phyloP scores from a whole-genome alignment of 352 stramenopile species.

The Phytophthora citricola region DNA sequence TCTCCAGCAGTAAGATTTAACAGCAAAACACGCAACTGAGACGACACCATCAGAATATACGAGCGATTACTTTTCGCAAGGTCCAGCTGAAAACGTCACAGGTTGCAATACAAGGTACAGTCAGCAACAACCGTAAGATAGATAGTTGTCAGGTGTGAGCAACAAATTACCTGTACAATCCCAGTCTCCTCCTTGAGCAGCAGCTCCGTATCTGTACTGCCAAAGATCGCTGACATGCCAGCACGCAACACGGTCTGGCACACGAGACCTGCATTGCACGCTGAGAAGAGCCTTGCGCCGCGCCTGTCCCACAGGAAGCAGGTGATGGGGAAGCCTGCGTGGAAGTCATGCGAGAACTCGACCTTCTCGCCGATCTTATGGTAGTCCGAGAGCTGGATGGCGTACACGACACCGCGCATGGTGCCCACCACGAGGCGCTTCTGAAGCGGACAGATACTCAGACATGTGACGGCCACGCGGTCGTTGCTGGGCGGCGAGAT shows the following conservation, averaged over 20 bases:
- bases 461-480: slow-evolving; percentile 71
- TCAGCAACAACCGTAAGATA: no score
- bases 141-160: no score
- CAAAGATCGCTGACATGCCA: slow-evolving; percentile 87
- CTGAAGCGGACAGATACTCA: slow-evolving; percentile 84
- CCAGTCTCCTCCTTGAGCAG: slow-evolving; percentile 88
- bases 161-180: slow-evolving; percentile 68
- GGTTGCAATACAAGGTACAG: no score
- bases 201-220: slow-evolving; percentile 81
- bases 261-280: slow-evolving; percentile 80
- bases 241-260: slow-evolving; percentile 79
- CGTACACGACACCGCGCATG: slow-evolving; percentile 81
- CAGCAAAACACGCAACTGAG: slow-evolving; percentile 79
- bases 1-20: slow-evolving; percentile 77
- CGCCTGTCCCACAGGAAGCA: slow-evolving; percentile 84
- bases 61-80: slow-evolving; percentile 54
- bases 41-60: slow-evolving; percentile 86
- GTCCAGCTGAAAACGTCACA: slow-evolving; percentile 55
- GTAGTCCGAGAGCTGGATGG: slow-evolving; percentile 82
- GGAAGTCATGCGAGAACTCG: slow-evolving; percentile 90
- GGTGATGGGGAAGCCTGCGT: slow-evolving; percentile 78
- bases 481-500: slow-evolving; percentile 79
- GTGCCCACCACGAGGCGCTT: slow-evolving; percentile 85
- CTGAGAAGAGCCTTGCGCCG: slow-evolving; percentile 78
- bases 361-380: slow-evolving; percentile 90